Conservation (phyloP, 2,329 filamentous ascomycete genomes). For the Colletotrichum sp. region DNA sequence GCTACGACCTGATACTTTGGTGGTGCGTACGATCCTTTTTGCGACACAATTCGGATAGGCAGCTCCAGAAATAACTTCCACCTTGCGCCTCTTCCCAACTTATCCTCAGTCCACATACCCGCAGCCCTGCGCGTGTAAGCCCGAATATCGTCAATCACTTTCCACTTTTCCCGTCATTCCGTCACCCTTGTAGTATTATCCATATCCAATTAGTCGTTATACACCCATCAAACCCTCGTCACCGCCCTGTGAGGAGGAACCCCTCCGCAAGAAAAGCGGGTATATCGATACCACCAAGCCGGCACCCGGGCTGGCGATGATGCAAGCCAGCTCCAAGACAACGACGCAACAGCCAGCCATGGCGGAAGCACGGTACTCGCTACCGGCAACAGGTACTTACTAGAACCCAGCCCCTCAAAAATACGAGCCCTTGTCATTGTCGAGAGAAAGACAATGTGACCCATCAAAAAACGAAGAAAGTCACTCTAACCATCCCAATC, state of each 20-base stretch:
- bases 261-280: neutral
- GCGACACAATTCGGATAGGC: neutral
- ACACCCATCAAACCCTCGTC: neutral
- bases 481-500: neutral
- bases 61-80: conserved; percentile 1
- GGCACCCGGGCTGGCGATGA: conserved; percentile 15
- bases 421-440: conserved; percentile 1
- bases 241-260: neutral
- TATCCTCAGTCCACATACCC: neutral
- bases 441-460: neutral
- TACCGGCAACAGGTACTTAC: conserved; percentile 18
- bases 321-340: conserved; percentile 20
- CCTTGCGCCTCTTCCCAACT: neutral
- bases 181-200: neutral
- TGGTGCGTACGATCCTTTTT: neutral
- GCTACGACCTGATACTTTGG: neutral
- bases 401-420: conserved; percentile 3
- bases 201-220: neutral
- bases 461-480: neutral
- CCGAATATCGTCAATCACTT: neutral
- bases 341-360: conserved; percentile 11
- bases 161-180: neutral
- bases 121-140: neutral
- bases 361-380: conserved; percentile 20
- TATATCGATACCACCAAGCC: conserved; percentile 13